Evolutionary conservation across 345 rosid species (phyloP), one percentile per base, ranked within the genome.

Genomic region (Orychophragmus violaceus): DNA sequence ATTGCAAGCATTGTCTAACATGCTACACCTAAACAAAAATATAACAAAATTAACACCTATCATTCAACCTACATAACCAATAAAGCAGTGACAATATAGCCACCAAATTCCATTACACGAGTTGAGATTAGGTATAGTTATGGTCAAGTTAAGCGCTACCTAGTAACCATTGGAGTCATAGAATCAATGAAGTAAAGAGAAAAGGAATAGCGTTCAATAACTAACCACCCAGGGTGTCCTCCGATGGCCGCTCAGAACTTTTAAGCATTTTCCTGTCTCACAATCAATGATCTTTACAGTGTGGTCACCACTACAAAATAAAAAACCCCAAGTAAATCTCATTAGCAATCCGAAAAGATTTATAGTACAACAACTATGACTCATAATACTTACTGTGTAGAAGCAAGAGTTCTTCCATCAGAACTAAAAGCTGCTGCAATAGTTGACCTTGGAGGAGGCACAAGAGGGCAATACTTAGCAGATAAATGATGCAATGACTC

Each of bases 171-270:
- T 46, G 14, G 8, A 44, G n/a, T n/a, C n/a, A 54, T 9, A 49
- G 42, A 74, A 46, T 6, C 56, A 53, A 51, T 14, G 21, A 74
- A 54, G 52, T 52, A 8, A 51, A n/a, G 6, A 24, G 13, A 24
- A 14, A 41, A 42, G 19, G 33, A 42, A 42, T 29, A 64, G 36
- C 28, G 42, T 12, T 61, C 30, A 19, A 56, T 33, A 61, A 77
- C 97, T 85, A 81, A 93, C 98, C 91, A 93, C 98, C 98, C 98
- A 93, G 1, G 97, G 98, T 22, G 98, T 93, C 78, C 96, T 81
- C 70, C 91, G 83, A 79, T 92, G 98, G 73, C 98, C 98, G 16
- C 72, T 84, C 79, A 92, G 77, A 61, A 89, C 95, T 78, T 92
- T 92, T 69, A 87, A 81, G 83, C 98, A 92, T 60, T 80, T 82